Conservation (phyloP, 2,329 filamentous ascomycete genomes). For the Aspergillus sp. region DNA sequence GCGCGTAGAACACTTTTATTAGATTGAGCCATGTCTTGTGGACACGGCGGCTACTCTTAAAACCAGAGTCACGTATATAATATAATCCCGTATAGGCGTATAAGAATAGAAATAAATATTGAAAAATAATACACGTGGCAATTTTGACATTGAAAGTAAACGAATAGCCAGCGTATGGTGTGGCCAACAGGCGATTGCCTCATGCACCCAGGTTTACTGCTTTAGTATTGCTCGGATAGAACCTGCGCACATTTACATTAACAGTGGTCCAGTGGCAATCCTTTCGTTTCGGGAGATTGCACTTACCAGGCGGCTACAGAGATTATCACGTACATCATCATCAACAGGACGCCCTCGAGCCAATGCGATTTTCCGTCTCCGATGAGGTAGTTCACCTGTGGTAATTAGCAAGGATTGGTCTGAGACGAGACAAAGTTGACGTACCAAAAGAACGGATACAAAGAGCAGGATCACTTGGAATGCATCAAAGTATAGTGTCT, state of each 20-base stretch:
- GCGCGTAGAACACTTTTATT: too few relatives aligned
- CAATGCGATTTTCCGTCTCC: constrained; percentile 59
- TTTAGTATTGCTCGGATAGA: too few relatives aligned
- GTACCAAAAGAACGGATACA: constrained; percentile 50
- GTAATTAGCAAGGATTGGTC: constrained; percentile 4
- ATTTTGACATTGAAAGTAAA: not conserved
- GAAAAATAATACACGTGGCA: not conserved
- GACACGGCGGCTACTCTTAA: too few relatives aligned
- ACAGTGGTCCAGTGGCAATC: not conserved
- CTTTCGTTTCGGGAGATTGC: constrained; percentile 3
- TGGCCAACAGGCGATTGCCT: too few relatives aligned
- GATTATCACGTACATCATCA: constrained; percentile 63
- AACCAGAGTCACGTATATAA: too few relatives aligned
- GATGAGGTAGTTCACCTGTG: constrained; percentile 62
- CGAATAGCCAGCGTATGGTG: constrained; percentile 7
- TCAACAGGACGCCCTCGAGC: constrained; percentile 62
- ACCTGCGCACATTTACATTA: too few relatives aligned
- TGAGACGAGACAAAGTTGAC: constrained; percentile 1
- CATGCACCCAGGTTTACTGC: too few relatives aligned
- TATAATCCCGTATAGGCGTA: not conserved
- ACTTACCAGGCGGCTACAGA: constrained; percentile 58
- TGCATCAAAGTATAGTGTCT: constrained; percentile 76
- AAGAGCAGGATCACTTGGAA: constrained; percentile 76
- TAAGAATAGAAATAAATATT: not conserved
- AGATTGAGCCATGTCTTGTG: too few relatives aligned